Percentiles rank a stretch among this genome's conserved stretches.
phyloP scores from a whole-genome alignment of 257 asterid species.

The Rauvolfia tetraphylla region DNA sequence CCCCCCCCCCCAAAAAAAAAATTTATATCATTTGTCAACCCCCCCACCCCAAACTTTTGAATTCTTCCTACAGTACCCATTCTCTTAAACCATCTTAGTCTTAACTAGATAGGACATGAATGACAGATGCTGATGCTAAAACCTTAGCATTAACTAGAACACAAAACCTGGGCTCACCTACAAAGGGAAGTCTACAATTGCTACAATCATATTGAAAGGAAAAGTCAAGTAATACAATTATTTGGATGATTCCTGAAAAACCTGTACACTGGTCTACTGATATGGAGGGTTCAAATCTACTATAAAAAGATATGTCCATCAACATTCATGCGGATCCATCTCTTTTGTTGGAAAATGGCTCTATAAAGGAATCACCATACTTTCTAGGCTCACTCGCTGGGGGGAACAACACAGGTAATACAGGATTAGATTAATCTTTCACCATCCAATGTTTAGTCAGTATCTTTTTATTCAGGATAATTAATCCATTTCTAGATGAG shows the following conservation, averaged over 20 bases:
- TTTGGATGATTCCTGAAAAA: too few species aligned
- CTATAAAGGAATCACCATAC: neutral
- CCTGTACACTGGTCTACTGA: neutral
- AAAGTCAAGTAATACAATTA: too few species aligned
- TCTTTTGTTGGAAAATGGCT: neutral
- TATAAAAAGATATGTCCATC: neutral
- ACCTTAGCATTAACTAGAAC: neutral
- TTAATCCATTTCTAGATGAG: neutral
- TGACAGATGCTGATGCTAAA: neutral
- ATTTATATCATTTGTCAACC: too few species aligned
- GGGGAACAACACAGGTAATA: neutral
- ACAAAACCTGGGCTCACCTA: neutral
- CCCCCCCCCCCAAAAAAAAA: too few species aligned
- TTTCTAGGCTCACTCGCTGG: neutral
- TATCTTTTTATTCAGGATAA: neutral
- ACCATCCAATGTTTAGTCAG: too few species aligned
- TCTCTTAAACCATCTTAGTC: neutral
- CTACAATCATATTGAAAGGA: neutral
- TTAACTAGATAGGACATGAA: neutral
- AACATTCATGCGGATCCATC: neutral
- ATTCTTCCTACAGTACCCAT: too few species aligned
- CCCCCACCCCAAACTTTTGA: too few species aligned
- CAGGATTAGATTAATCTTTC: neutral
- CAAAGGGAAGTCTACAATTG: neutral
- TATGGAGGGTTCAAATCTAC: neutral